These are phyloP conservation scores for Clonostachys rosea DNA, from an alignment of 2,329 filamentous ascomycete genomes.

Conservation along the genomic window DNA sequence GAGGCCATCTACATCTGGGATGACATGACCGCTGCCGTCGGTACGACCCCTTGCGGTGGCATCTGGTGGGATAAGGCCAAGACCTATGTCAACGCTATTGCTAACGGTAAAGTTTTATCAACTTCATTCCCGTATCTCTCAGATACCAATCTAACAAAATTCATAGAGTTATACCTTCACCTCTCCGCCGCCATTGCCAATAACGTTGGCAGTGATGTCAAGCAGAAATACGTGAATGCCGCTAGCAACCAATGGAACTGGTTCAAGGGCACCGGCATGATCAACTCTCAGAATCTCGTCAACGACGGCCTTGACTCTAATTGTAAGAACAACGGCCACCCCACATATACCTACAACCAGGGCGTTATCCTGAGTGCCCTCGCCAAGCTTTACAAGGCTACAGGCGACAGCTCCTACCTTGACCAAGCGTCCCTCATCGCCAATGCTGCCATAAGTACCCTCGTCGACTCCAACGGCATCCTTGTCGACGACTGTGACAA, in stretches of 20 bases:
- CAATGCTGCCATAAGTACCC: slow-evolving; percentile 37
- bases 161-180: slow-evolving; percentile 43
- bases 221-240: slow-evolving; percentile 35
- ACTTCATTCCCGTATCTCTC: neutral
- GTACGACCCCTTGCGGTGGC: slow-evolving; percentile 43
- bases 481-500: slow-evolving; percentile 34
- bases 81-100: slow-evolving; percentile 45
- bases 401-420: slow-evolving; percentile 29
- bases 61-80: slow-evolving; percentile 53
- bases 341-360: slow-evolving; percentile 50
- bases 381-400: slow-evolving; percentile 41
- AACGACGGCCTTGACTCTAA: slow-evolving; percentile 45
- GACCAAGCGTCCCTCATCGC: slow-evolving; percentile 39
- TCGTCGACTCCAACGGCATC: slow-evolving; percentile 37
- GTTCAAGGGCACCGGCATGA: slow-evolving; percentile 44
- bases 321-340: slow-evolving; percentile 19
- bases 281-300: slow-evolving; percentile 41
- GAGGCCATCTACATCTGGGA: slow-evolving; percentile 47
- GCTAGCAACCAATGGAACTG: slow-evolving; percentile 45
- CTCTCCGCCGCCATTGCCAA: slow-evolving; percentile 49
- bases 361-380: slow-evolving; percentile 33
- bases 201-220: slow-evolving; percentile 25
- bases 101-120: slow-evolving; percentile 28
- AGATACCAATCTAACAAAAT: neutral
- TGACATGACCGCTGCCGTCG: slow-evolving; percentile 44